These are phyloP conservation scores for Torulaspora gathmanii DNA, from an alignment of 805 yeast genomes.

Conservation along the genomic window DNA sequence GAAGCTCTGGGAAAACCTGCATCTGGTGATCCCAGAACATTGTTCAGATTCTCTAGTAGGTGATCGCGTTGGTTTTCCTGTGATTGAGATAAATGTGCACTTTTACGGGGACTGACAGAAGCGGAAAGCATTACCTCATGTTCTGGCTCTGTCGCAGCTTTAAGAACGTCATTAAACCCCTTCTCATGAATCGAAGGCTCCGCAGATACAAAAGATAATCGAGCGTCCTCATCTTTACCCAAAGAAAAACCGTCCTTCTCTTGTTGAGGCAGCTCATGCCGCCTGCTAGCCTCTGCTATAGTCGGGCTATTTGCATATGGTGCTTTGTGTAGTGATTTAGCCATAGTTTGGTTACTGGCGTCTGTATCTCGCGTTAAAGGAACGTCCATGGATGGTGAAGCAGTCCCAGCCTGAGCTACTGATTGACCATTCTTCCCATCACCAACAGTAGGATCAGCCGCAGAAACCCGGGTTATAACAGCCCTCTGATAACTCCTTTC, in stretches of 20 bases:
- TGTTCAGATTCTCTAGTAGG: conserved; percentile 25
- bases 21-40: conserved; percentile 26
- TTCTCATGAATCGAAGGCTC: background rate
- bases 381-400: background rate
- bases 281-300: conserved; percentile 18
- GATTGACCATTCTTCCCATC: background rate
- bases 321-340: conserved; percentile 17
- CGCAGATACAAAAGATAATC: background rate
- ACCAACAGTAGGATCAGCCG: background rate
- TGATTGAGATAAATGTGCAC: background rate
- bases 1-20: conserved; percentile 16
- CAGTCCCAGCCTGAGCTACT: background rate
- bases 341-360: background rate
- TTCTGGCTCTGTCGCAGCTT: conserved; percentile 1
- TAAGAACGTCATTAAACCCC: background rate
- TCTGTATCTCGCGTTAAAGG: background rate
- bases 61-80: conserved; percentile 11
- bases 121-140: background rate
- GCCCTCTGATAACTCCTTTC: conserved; percentile 37
- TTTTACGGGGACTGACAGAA: background rate
- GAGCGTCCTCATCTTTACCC: background rate
- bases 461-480: conserved; percentile 14
- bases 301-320: conserved; percentile 27
- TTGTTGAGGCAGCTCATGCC: conserved; percentile 6
- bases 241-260: background rate